These are phyloP conservation scores for Kalmusia sp. DNA, from an alignment of 2,329 filamentous ascomycete species.

Conservation along the genomic window DNA sequence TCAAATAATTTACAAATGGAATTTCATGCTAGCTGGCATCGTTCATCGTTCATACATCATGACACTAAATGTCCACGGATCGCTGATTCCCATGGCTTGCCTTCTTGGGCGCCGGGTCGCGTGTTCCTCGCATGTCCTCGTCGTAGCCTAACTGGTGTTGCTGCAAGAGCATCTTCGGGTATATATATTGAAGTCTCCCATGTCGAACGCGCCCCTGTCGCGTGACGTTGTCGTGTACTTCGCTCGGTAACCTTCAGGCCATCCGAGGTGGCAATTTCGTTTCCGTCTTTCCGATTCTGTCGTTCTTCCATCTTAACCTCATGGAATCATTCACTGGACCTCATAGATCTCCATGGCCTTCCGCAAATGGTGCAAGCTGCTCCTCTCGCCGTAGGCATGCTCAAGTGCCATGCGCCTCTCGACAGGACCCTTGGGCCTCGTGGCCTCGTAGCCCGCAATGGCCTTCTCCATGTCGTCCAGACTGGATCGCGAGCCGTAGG, in stretches of 20 bases:
- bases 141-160: neutral
- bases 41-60: no score
- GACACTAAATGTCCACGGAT: no score
- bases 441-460: conserved; percentile 32
- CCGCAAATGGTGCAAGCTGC: conserved; percentile 52
- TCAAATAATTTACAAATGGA: no score
- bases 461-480: conserved; percentile 44
- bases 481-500: conserved; percentile 39
- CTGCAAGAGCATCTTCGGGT: neutral
- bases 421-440: conserved; percentile 36
- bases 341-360: conserved; percentile 54
- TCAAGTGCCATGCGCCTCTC: conserved; percentile 50
- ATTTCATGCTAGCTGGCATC: no score
- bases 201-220: neutral
- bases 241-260: neutral
- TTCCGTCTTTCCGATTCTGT: no score
- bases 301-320: neutral
- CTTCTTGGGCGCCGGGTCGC: no score
- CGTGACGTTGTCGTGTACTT: neutral
- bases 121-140: no score
- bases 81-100: no score
- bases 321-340: conserved; percentile 38
- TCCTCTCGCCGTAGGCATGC: conserved; percentile 56
- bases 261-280: no score
- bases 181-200: neutral